These are phyloP conservation scores for Neurospora sp. DNA, from an alignment of 495 filamentous ascomycete species.

Conservation along the genomic window DNA sequence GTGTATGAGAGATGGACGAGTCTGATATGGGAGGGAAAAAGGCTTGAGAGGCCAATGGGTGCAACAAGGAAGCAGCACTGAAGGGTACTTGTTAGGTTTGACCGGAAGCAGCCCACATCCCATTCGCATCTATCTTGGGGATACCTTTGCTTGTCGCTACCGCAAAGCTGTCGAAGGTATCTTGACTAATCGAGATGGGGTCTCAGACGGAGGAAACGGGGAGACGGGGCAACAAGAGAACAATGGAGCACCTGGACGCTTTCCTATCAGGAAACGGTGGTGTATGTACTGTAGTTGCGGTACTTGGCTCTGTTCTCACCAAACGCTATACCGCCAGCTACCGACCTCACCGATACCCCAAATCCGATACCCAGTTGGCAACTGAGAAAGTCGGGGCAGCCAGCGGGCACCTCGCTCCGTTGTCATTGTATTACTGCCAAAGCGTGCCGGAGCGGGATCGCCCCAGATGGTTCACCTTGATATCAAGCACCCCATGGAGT, in stretches of 20 bases:
- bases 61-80: not conserved
- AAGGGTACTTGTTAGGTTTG: slow-evolving; percentile 2
- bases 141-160: not conserved
- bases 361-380: not conserved
- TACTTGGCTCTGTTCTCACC: slow-evolving; percentile 4
- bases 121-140: not conserved
- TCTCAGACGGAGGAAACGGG: not conserved
- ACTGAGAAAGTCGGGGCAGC: not conserved
- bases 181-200: not conserved
- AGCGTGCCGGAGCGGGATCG: slow-evolving; percentile 10
- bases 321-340: slow-evolving; percentile 4
- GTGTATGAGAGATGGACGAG: not conserved
- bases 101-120: slow-evolving; percentile 14
- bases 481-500: not conserved
- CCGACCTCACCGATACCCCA: slow-evolving; percentile 1
- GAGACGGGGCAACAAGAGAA: not conserved
- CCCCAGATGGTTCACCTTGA: slow-evolving; percentile 1
- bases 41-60: not conserved
- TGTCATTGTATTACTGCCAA: not conserved
- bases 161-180: not conserved
- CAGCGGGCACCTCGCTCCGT: not conserved
- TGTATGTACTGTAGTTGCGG: slow-evolving; percentile 7
- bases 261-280: not conserved
- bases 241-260: not conserved
- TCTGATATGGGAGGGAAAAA: not conserved